phyloP scores from a whole-genome alignment of 345 rosid species.

The Adansonia digitata region DNA sequence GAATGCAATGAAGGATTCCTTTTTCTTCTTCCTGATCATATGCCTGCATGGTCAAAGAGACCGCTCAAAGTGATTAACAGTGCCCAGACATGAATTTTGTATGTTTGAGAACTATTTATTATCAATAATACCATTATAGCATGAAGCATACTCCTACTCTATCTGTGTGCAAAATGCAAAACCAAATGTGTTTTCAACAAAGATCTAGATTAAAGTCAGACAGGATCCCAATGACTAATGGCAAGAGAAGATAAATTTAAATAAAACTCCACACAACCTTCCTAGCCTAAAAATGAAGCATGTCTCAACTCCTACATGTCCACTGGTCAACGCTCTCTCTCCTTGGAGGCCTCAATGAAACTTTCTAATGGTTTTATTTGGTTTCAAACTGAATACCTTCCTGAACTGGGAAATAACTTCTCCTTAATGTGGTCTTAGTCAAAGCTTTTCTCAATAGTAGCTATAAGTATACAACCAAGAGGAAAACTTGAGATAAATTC shows the following conservation, averaged over 20 bases:
- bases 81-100: background rate
- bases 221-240: background rate
- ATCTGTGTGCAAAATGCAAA: background rate
- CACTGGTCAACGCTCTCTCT: background rate
- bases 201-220: background rate
- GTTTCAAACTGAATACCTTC: background rate
- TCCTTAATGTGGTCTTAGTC: background rate
- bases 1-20: slow-evolving; percentile 79
- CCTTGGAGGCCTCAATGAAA: background rate
- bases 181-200: background rate
- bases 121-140: background rate
- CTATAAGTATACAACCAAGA: background rate
- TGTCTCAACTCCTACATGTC: background rate
- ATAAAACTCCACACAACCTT: background rate
- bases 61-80: background rate
- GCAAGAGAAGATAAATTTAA: background rate
- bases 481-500: background rate
- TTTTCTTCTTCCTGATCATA: slow-evolving; percentile 79
- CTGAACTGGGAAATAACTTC: background rate
- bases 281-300: background rate
- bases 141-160: background rate
- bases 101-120: background rate
- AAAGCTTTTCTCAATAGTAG: background rate
- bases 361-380: background rate
- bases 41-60: slow-evolving; percentile 43